phyloP scores from a whole-genome alignment of 164 flowering plant species.

The Kingdonia uniflora region DNA sequence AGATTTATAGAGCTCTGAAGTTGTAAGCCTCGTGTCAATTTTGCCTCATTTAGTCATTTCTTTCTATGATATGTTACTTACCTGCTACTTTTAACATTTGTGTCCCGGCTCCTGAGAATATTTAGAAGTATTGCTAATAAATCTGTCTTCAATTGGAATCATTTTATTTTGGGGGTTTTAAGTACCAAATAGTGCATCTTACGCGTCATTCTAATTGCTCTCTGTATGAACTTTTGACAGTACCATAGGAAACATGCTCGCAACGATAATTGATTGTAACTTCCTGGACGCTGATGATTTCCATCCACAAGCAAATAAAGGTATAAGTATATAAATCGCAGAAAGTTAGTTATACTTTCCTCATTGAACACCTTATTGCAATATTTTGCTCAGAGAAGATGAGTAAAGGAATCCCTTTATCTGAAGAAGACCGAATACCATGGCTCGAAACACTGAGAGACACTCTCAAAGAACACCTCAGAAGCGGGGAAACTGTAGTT shows the following conservation, averaged over 20 bases:
- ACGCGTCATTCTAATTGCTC: neutral
- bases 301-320: constrained; percentile 66
- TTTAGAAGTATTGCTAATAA: too few relatives aligned
- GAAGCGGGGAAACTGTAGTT: constrained; percentile 20
- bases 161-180: too few relatives aligned
- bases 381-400: constrained; percentile 53
- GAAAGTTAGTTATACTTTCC: too few relatives aligned
- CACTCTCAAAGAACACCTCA: constrained; percentile 20
- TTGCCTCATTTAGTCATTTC: too few relatives aligned
- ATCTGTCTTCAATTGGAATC: too few relatives aligned
- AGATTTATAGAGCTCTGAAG: too few relatives aligned
- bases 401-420: constrained; percentile 59
- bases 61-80: too few relatives aligned
- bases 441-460: constrained; percentile 69
- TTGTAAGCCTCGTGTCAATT: too few relatives aligned
- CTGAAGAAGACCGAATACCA: constrained; percentile 77
- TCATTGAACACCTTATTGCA: too few relatives aligned
- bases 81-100: too few relatives aligned
- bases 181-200: too few relatives aligned
- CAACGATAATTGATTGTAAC: constrained; percentile 22
- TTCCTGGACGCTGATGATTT: constrained; percentile 90
- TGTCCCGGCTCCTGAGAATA: too few relatives aligned
- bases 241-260: constrained; percentile 61
- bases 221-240: constrained; percentile 23
- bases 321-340: constrained; percentile 17